A percentile compares a stretch with the other conserved stretches of the same genome.
phyloP scores from a whole-genome alignment of 176 grass and related monocot genomes.

The Secale cereale region DNA sequence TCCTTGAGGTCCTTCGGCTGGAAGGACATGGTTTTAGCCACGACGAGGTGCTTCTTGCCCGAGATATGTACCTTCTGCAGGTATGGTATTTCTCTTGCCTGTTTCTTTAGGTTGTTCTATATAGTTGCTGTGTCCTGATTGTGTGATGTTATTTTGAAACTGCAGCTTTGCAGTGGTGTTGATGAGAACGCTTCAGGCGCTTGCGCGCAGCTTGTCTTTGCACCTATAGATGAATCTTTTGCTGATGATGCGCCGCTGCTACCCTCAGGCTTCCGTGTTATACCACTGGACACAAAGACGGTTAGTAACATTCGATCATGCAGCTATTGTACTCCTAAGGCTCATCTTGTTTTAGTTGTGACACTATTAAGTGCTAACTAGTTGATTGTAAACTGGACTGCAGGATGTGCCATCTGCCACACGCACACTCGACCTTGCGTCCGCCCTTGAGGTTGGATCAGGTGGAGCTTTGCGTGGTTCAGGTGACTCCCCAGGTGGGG shows the following conservation, averaged over 20 bases:
- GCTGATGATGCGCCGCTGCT: slow-evolving; percentile 82
- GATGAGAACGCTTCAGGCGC: slow-evolving; percentile 76
- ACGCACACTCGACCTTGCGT: slow-evolving; percentile 88
- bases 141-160: background rate
- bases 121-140: background rate
- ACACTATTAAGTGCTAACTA: background rate
- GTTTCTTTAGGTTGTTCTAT: background rate
- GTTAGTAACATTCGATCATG: slow-evolving; percentile 28
- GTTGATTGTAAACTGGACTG: background rate
- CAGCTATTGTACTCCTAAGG: background rate
- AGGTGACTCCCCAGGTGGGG: background rate
- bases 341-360: background rate
- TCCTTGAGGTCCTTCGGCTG: slow-evolving; percentile 85
- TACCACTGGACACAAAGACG: slow-evolving; percentile 70
- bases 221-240: slow-evolving; percentile 94
- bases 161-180: slow-evolving; percentile 78
- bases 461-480: slow-evolving; percentile 24
- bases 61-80: slow-evolving; percentile 88
- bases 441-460: slow-evolving; percentile 73
- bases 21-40: slow-evolving; percentile 87
- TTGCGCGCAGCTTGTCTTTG: slow-evolving; percentile 92
- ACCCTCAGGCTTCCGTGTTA: slow-evolving; percentile 89
- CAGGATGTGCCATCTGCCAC: slow-evolving; percentile 49
- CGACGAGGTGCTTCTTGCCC: slow-evolving; percentile 68
- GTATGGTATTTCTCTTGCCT: slow-evolving; percentile 19